Evolutionary conservation across 1,139 yeast genomes (phyloP), one percentile per base, ranked within the genome.

Genomic region (Lodderomyces oxycetoniae): DNA sequence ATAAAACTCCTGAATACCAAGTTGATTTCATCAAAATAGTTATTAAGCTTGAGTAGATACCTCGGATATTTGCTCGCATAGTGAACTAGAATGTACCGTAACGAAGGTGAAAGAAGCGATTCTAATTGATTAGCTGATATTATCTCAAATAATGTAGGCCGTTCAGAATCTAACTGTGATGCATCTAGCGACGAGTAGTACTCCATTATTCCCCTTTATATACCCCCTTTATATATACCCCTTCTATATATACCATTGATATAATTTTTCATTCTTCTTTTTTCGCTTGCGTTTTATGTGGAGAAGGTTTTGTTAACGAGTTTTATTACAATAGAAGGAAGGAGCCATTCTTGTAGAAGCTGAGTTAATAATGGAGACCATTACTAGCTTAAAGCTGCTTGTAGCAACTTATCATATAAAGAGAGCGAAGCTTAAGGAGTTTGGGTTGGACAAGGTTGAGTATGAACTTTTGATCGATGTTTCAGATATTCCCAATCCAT

Each of bases 101-200:
- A 57, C 0, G 96, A 85, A 0, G 96, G 96, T 0, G 94, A 79
- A 25, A 91, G 63, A 35, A 91, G 66, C 4, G 74, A 67, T 41
- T 86, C 88, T 19, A 91, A 69, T 58, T 91, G 95, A 39, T 74
- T 71, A 0, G 95, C 76, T 0, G 96, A 85, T 17, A 87, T 67
- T 36, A 89, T 70, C 61, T 86, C 96, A 53, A 87, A 86, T 10
- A 86, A 63, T 0, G 95, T 84, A 1, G 95, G 95, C 2, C 81
- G 71, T 39, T 78, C 83, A 1, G 82, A 70, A 50, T 85, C 91
- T 41, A 85, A 59, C 36, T 81, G 77, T 26, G 86, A 69, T 4
- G 94, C 86, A 58, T 83, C 87, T 38, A 84, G 63, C 1, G 89
- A 79, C 7, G 93, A 80, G 52, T 80, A 85, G 61, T 80, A 86